phyloP scores from a whole-genome alignment of 1,284 basidiomycete species.

The Malassezia arunalokei region DNA sequence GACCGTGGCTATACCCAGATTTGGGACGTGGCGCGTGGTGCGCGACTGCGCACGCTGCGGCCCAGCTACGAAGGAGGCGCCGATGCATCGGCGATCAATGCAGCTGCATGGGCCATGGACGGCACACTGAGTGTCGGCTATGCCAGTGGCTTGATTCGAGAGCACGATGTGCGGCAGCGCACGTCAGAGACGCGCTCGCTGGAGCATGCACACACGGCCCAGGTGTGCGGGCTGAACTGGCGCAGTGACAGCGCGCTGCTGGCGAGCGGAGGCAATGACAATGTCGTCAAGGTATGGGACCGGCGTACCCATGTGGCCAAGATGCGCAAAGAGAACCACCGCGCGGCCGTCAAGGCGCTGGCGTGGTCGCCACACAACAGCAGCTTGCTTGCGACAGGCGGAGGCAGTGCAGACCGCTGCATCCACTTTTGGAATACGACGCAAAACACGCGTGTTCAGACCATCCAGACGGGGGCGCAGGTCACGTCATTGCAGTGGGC shows the following conservation, averaged over 20 bases:
- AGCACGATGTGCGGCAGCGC: slow-evolving; percentile 41
- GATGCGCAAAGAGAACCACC: slow-evolving; percentile 65
- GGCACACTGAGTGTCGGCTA: slow-evolving; percentile 38
- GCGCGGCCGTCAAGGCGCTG: slow-evolving; percentile 53
- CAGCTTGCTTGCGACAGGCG: slow-evolving; percentile 79
- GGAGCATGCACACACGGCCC: slow-evolving; percentile 35
- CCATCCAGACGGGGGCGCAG: slow-evolving; percentile 54
- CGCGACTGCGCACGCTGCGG: slow-evolving; percentile 61
- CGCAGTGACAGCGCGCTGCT: slow-evolving; percentile 56
- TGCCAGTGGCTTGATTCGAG: slow-evolving; percentile 37
- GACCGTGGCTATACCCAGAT: slow-evolving; percentile 80
- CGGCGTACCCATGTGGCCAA: slow-evolving; percentile 73
- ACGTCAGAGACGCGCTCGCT: slow-evolving; percentile 31
- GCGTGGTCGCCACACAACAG: slow-evolving; percentile 97
- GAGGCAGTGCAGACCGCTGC: slow-evolving; percentile 84
- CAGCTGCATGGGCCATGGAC: slow-evolving; percentile 38
- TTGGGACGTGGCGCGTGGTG: slow-evolving; percentile 77
- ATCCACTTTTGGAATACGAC: slow-evolving; percentile 69
- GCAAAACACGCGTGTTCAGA: slow-evolving; percentile 34
- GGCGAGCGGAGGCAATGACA: slow-evolving; percentile 91
- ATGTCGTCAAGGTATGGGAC: slow-evolving; percentile 87
- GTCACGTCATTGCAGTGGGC: slow-evolving; percentile 85
- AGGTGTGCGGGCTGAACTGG: slow-evolving; percentile 42
- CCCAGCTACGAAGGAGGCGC: slow-evolving; percentile 37
- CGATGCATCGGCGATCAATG: slow-evolving; percentile 29